These are phyloP conservation scores for Fusarium tupiense DNA, from an alignment of 2,329 filamentous ascomycete genomes.

Conservation along the genomic window DNA sequence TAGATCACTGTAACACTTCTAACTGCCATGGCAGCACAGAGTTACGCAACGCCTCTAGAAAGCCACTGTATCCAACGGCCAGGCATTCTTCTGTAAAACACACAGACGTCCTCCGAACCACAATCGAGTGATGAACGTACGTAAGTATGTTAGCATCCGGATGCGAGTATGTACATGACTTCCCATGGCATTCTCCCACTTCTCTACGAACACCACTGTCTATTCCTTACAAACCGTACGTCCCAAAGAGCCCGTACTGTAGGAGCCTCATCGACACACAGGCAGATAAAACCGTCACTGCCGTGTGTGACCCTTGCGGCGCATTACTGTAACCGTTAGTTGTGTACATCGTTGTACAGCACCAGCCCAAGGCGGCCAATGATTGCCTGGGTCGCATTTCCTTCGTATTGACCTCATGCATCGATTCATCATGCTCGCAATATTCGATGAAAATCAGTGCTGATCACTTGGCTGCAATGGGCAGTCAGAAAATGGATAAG, in stretches of 20 bases:
- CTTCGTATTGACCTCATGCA: neutral
- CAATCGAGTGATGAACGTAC: neutral
- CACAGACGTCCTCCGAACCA: neutral
- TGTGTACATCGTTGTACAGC: slow-evolving; percentile 1
- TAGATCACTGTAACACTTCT: slow-evolving; percentile 10
- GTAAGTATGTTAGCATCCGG: neutral
- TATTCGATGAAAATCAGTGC: neutral
- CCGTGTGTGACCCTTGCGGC: slow-evolving; percentile 14
- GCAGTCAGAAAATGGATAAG: neutral
- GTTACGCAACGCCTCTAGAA: slow-evolving; percentile 10
- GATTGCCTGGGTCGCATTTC: neutral
- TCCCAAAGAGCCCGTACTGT: neutral
- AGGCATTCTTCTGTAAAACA: slow-evolving; percentile 1
- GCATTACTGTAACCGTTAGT: neutral
- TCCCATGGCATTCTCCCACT: neutral
- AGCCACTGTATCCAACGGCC: neutral
- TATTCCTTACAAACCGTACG: neutral
- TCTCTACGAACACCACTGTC: too few species aligned
- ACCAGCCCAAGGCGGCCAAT: neutral
- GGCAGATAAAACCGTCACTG: neutral
- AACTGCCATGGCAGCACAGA: slow-evolving; percentile 15
- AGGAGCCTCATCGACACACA: neutral
- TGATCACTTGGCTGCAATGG: neutral
- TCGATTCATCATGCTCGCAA: neutral
- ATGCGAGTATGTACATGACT: neutral